Evolutionary conservation across 2,329 filamentous ascomycete genomes (phyloP).

Genomic region (Cordyceps javanica): DNA sequence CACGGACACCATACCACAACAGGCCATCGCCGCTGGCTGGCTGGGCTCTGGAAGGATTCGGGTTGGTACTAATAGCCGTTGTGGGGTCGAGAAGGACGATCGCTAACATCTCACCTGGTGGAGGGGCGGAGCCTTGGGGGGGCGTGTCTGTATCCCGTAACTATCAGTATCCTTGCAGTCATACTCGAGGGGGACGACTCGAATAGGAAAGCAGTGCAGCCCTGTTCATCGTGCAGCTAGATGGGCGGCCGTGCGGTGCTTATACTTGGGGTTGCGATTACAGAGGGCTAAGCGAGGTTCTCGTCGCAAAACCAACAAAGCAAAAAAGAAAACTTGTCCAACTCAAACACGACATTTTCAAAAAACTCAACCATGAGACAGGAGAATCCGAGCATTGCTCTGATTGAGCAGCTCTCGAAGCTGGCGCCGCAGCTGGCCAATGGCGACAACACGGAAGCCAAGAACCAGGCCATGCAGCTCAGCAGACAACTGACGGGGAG

Average conservation of each 20-base stretch:
- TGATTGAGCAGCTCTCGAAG: neutral
- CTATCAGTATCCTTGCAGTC: neutral
- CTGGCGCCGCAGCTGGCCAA: neutral
- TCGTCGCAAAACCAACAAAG: neutral
- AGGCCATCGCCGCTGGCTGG: neutral
- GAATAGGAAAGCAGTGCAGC: too few species aligned
- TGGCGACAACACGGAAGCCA: neutral
- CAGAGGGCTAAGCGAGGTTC: neutral
- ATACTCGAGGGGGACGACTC: neutral
- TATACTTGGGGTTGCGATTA: neutral
- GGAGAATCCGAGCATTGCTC: neutral
- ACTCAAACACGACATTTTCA: too few species aligned
- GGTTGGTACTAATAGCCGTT: neutral
- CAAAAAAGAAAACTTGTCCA: neutral
- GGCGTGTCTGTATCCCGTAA: neutral
- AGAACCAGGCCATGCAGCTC: neutral
- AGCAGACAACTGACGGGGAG: neutral
- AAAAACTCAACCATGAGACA: neutral
- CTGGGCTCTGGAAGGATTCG: neutral
- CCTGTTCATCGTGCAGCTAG: neutral
- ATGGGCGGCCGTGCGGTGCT: too few species aligned
- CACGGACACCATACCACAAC: neutral
- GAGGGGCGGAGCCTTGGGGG: neutral
- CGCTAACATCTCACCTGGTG: neutral
- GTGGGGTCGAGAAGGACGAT: neutral